A percentile compares a stretch with the other conserved stretches of the same genome.
Conservation (phyloP, 805 yeast species). For the Candida nitratophila region DNA sequence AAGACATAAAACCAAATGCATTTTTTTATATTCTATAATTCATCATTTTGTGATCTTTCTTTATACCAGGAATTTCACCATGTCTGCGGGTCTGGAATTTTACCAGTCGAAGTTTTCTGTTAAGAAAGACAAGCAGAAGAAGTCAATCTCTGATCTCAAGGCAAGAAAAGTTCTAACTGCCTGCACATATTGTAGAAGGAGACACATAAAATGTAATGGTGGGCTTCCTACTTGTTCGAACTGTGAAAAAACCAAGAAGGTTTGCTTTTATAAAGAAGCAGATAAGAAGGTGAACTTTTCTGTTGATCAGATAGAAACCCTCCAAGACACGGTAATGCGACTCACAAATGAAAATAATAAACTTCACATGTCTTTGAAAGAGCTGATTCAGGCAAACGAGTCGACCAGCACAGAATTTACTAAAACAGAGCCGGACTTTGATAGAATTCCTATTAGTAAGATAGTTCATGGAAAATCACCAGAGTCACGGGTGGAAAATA, state of each 20-base stretch:
- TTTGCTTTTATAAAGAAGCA: conserved; percentile 60
- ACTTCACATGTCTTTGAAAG: conserved; percentile 33
- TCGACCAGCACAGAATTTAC: conserved; percentile 30
- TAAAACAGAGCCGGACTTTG: neutral
- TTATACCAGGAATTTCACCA: conserved; percentile 29
- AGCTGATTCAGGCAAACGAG: conserved; percentile 3
- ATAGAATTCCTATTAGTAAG: neutral
- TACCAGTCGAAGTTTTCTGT: conserved; percentile 10
- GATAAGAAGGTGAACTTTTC: conserved; percentile 61
- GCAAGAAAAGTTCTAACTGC: conserved; percentile 8
- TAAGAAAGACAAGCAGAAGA: neutral
- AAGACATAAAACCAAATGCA: neutral
- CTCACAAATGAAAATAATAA: conserved; percentile 52
- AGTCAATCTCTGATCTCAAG: neutral
- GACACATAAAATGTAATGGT: conserved; percentile 69
- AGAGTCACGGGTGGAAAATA: neutral
- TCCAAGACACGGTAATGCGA: conserved; percentile 54
- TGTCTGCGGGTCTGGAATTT: conserved; percentile 33
- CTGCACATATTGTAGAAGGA: conserved; percentile 56
- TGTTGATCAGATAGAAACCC: conserved; percentile 49
- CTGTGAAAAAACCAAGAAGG: conserved; percentile 46
- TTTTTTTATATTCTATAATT: no score
- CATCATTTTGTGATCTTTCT: no score
- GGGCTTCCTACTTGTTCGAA: conserved; percentile 54
- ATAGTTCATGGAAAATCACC: neutral